These are phyloP conservation scores for Verticillium longisporum DNA, from an alignment of 2,329 filamentous ascomycete species.

Conservation along the genomic window DNA sequence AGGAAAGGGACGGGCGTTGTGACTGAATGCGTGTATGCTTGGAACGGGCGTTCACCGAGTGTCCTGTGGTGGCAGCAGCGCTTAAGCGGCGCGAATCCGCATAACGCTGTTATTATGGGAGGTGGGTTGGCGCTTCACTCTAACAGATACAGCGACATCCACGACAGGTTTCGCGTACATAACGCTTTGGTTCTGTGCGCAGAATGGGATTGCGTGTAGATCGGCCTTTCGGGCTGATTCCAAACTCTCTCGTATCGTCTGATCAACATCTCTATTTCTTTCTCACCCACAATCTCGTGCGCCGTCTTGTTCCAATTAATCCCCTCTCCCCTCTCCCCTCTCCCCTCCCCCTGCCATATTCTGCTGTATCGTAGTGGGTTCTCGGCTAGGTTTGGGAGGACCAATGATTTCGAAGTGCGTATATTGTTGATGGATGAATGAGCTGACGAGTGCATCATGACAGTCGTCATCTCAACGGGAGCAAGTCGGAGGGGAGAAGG, in stretches of 20 bases:
- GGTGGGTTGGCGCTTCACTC: background rate
- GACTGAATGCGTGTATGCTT: background rate
- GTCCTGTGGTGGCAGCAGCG: background rate
- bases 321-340: background rate
- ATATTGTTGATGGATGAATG: background rate
- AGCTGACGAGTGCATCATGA: background rate
- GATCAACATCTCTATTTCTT: no score
- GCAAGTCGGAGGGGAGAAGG: background rate
- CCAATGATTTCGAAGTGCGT: background rate
- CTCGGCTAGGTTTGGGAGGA: background rate
- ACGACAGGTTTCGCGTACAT: background rate
- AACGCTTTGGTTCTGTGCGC: background rate
- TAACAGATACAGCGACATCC: background rate
- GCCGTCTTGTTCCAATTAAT: background rate
- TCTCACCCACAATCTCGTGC: no score
- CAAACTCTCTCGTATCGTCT: no score
- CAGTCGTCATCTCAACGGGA: background rate
- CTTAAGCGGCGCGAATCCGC: background rate
- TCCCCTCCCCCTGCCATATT: no score
- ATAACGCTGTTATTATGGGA: background rate
- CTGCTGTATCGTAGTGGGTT: background rate
- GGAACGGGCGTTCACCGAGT: background rate
- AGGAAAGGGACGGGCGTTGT: background rate
- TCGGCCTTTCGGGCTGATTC: background rate
- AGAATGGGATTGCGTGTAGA: background rate